Conservation (phyloP, 2,329 filamentous ascomycete species). For the Botrytis sinoallii region DNA sequence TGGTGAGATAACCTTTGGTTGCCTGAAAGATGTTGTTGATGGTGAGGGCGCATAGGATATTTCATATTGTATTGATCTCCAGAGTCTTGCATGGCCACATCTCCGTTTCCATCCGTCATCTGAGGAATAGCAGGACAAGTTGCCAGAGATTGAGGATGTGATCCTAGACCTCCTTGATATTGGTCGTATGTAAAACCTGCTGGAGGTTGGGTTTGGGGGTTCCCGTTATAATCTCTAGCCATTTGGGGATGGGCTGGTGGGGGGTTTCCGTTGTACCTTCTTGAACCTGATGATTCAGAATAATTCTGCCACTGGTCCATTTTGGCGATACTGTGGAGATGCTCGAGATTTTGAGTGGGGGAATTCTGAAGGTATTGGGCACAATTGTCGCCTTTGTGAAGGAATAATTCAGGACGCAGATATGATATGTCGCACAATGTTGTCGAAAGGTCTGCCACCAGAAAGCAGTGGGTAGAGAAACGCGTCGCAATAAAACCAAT, state of each 20-base stretch:
- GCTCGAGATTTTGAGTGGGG: slow-evolving; percentile 29
- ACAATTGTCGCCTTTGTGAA: slow-evolving; percentile 12
- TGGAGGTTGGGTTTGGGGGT: slow-evolving; percentile 47
- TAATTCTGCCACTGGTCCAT: slow-evolving; percentile 70
- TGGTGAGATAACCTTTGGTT: slow-evolving; percentile 60
- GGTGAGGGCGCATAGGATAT: slow-evolving; percentile 76
- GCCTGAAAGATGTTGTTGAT: slow-evolving; percentile 66
- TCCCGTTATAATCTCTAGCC: slow-evolving; percentile 45
- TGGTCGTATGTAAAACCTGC: slow-evolving; percentile 65
- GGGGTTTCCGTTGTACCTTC: slow-evolving; percentile 59
- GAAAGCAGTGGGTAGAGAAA: slow-evolving; percentile 3
- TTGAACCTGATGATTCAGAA: slow-evolving; percentile 60
- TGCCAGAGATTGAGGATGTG: slow-evolving; percentile 50
- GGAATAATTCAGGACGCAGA: slow-evolving; percentile 9
- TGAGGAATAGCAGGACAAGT: slow-evolving; percentile 58
- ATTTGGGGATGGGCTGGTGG: slow-evolving; percentile 47
- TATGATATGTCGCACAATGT: slow-evolving; percentile 14
- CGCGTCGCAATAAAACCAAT: slow-evolving; percentile 31
- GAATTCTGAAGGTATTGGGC: slow-evolving; percentile 16
- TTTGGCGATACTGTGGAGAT: slow-evolving; percentile 30
- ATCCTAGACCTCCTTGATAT: slow-evolving; percentile 51
- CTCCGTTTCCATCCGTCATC: slow-evolving; percentile 68
- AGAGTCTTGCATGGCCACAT: slow-evolving; percentile 83
- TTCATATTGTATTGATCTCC: slow-evolving; percentile 79
- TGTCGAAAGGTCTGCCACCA: slow-evolving; percentile 14